Conservation (phyloP, 805 yeast species). For the Millerozyma acaciae region DNA sequence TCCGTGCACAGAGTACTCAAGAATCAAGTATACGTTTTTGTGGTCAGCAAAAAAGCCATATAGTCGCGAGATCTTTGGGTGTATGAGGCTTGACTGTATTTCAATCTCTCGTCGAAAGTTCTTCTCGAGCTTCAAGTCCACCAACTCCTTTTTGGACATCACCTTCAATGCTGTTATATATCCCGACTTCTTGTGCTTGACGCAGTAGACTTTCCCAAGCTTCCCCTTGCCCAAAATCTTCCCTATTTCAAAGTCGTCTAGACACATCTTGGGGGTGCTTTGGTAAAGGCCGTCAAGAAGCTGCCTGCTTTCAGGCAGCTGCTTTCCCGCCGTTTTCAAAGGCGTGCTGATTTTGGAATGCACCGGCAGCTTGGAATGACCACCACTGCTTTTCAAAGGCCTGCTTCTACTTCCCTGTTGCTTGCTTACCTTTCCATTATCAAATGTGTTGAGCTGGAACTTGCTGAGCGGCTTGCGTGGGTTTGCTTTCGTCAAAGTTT, state of each 20-base stretch:
- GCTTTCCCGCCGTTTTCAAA: neutral
- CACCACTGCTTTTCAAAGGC: constrained; percentile 1
- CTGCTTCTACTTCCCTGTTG: neutral
- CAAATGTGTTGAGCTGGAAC: constrained; percentile 7
- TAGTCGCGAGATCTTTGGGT: constrained; percentile 74
- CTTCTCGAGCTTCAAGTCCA: constrained; percentile 70
- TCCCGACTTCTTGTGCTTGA: constrained; percentile 67
- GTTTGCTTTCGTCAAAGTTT: constrained; percentile 8
- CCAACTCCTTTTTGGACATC: constrained; percentile 79
- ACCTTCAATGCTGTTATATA: constrained; percentile 87
- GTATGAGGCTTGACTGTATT: constrained; percentile 76
- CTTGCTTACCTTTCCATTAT: constrained; percentile 1
- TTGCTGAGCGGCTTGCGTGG: constrained; percentile 8
- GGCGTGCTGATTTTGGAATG: neutral
- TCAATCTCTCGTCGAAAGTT: constrained; percentile 91
- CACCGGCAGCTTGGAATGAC: constrained; percentile 6
- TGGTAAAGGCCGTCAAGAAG: neutral
- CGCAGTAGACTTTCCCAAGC: constrained; percentile 90
- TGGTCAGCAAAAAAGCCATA: constrained; percentile 84
- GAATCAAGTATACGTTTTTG: constrained; percentile 71
- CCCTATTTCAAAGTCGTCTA: constrained; percentile 81
- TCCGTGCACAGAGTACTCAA: constrained; percentile 84
- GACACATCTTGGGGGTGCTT: constrained; percentile 13
- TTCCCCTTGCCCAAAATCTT: constrained; percentile 88
- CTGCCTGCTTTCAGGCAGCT: neutral